phyloP scores from a whole-genome alignment of 345 rosid genomes.

The Hibiscus tridactylites region DNA sequence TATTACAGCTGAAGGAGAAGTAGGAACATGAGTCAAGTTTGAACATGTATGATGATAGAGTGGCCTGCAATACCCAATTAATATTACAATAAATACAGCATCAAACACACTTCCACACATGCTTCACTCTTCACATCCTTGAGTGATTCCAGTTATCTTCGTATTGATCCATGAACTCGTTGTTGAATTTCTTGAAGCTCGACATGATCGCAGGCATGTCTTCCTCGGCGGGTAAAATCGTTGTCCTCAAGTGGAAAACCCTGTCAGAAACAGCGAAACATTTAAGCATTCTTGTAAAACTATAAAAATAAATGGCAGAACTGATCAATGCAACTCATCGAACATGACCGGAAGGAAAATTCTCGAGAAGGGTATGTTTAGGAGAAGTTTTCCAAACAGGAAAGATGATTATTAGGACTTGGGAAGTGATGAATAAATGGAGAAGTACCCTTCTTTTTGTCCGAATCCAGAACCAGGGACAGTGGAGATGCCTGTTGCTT shows the following conservation, averaged over 20 bases:
- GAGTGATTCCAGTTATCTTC: slow-evolving; percentile 67
- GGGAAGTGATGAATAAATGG: background rate
- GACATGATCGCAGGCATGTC: slow-evolving; percentile 92
- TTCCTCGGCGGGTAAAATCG: slow-evolving; percentile 87
- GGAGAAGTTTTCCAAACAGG: background rate
- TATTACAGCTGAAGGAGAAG: no score
- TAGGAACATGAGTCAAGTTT: background rate
- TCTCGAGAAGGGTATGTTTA: background rate
- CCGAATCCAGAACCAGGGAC: slow-evolving; percentile 99
- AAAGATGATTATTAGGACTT: background rate
- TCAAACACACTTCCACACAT: background rate
- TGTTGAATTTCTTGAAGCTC: slow-evolving; percentile 92
- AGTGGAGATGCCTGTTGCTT: slow-evolving; percentile 97
- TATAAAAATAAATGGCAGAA: background rate
- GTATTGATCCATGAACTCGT: slow-evolving; percentile 85
- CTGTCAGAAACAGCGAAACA: slow-evolving; percentile 19
- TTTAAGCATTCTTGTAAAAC: no score
- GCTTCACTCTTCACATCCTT: slow-evolving; percentile 41
- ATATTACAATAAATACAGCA: slow-evolving; percentile 20
- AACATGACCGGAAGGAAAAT: background rate
- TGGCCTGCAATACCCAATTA: slow-evolving; percentile 5
- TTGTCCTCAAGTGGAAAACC: slow-evolving; percentile 90
- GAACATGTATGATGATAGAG: slow-evolving; percentile 7
- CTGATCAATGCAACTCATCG: background rate
- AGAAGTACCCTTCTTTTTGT: slow-evolving; percentile 82